A percentile compares a stretch with the other conserved stretches of the same genome.
phyloP scores from a whole-genome alignment of 495 filamentous ascomycete species.

The Barbatosphaeria neglecta region DNA sequence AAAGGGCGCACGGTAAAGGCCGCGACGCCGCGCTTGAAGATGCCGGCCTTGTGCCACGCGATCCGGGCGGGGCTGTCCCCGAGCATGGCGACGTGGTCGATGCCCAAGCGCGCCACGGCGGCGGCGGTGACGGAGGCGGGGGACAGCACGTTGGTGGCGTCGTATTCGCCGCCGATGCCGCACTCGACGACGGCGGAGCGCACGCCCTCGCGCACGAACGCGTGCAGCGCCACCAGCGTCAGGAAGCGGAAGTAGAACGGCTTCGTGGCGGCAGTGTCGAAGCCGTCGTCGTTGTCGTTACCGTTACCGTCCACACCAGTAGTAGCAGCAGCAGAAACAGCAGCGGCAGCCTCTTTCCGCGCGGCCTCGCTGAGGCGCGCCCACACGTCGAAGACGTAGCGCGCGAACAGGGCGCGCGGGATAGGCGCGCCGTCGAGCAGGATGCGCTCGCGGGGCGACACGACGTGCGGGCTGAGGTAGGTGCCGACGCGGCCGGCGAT shows the following conservation, averaged over 20 bases:
- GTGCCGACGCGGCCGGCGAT: conserved; percentile 39
- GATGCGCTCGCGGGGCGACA: conserved; percentile 52
- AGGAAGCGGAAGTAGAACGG: conserved; percentile 51
- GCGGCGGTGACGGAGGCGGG: conserved; percentile 18
- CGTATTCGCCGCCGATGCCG: conserved; percentile 41
- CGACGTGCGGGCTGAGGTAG: conserved; percentile 58
- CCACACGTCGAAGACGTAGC: conserved; percentile 59
- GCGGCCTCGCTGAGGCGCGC: conserved; percentile 34
- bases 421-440: conserved; percentile 44
- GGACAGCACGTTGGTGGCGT: conserved; percentile 35
- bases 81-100: conserved; percentile 40
- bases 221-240: conserved; percentile 32
- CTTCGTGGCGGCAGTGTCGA: conserved; percentile 22
- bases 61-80: conserved; percentile 35
- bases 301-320: not conserved
- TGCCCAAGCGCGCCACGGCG: conserved; percentile 33
- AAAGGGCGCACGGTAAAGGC: conserved; percentile 24
- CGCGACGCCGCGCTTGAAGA: conserved; percentile 28
- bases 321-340: not conserved
- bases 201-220: conserved; percentile 31
- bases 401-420: conserved; percentile 37
- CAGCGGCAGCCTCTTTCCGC: conserved; percentile 14
- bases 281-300: conserved; percentile 2
- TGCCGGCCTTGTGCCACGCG: conserved; percentile 42
- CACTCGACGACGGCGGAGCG: conserved; percentile 32